A percentile compares a stretch with the other conserved stretches of the same genome.
phyloP scores from a whole-genome alignment of 2,329 filamentous ascomycete genomes.

The Botrytis fabae region DNA sequence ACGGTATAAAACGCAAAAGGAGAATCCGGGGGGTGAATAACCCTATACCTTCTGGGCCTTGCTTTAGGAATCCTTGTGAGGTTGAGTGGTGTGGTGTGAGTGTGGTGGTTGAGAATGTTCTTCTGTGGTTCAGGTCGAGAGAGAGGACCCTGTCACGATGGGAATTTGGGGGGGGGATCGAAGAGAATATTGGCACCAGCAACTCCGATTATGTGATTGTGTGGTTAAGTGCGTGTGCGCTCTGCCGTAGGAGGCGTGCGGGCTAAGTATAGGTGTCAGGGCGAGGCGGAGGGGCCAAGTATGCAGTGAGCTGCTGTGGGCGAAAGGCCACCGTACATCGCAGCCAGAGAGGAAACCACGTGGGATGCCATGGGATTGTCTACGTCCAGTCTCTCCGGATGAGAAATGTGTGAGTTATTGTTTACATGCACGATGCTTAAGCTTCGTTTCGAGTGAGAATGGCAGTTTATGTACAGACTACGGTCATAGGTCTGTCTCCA shows the following conservation, averaged over 20 bases:
- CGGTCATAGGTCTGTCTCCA: not conserved
- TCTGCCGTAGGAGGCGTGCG: not conserved
- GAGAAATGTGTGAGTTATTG: no score
- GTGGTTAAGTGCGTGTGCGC: not conserved
- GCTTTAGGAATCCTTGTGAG: slow-evolving; percentile 27
- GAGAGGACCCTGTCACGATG: slow-evolving; percentile 32
- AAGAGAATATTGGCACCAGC: slow-evolving; percentile 21
- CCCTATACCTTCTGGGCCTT: slow-evolving; percentile 15
- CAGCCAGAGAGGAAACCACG: not conserved
- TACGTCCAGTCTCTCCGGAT: not conserved
- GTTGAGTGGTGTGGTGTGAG: not conserved
- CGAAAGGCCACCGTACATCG: not conserved
- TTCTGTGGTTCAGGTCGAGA: slow-evolving; percentile 9
- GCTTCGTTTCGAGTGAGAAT: no score
- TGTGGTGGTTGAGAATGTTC: slow-evolving; percentile 22
- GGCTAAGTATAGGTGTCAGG: not conserved
- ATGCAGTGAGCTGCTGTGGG: not conserved
- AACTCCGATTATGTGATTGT: not conserved
- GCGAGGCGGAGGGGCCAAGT: not conserved
- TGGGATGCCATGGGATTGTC: not conserved
- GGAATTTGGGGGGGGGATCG: not conserved
- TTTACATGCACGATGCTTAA: no score
- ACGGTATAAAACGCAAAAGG: slow-evolving; percentile 15
- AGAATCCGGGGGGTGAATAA: slow-evolving; percentile 23
- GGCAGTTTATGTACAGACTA: no score